These are phyloP conservation scores for Lentinus tigrinus DNA, from an alignment of 768 basidiomycete species.

Conservation along the genomic window DNA sequence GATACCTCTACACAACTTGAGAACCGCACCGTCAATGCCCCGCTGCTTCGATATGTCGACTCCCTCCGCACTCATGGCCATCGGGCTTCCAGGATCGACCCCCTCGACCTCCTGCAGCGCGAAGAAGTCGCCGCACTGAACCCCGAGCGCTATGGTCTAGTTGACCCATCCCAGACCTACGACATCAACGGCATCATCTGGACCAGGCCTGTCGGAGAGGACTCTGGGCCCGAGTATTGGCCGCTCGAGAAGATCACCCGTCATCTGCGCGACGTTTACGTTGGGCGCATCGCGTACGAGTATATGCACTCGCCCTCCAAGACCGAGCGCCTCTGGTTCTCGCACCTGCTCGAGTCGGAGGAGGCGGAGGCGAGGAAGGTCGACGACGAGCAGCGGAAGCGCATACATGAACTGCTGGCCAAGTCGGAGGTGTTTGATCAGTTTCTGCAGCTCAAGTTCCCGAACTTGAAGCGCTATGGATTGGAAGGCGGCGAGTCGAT, in stretches of 20 bases:
- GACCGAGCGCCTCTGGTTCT: conserved; percentile 87
- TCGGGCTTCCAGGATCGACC: conserved; percentile 83
- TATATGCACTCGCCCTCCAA: conserved; percentile 88
- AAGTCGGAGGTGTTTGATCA: conserved; percentile 81
- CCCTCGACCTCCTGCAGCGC: conserved; percentile 82
- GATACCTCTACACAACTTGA: conserved; percentile 64
- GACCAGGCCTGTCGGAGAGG: conserved; percentile 47
- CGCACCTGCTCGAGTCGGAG: conserved; percentile 75
- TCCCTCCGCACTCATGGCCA: conserved; percentile 84
- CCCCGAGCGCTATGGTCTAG: conserved; percentile 74
- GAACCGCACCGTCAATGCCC: conserved; percentile 70
- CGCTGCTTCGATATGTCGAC: conserved; percentile 86
- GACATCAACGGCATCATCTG: conserved; percentile 82
- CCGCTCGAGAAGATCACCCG: conserved; percentile 66
- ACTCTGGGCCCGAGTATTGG: conserved; percentile 50
- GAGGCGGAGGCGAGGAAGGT: not conserved
- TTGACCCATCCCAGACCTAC: conserved; percentile 50
- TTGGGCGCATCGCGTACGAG: conserved; percentile 87
- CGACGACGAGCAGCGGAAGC: conserved; percentile 42
- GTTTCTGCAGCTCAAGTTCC: conserved; percentile 86
- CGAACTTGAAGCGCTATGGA: conserved; percentile 84
- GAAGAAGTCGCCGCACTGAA: conserved; percentile 78
- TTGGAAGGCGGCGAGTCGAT: conserved; percentile 94
- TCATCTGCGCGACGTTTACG: conserved; percentile 74
- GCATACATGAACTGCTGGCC: conserved; percentile 67